Conservation (phyloP, 2,329 filamentous ascomycete species). For the Cladosporium halotolerans region DNA sequence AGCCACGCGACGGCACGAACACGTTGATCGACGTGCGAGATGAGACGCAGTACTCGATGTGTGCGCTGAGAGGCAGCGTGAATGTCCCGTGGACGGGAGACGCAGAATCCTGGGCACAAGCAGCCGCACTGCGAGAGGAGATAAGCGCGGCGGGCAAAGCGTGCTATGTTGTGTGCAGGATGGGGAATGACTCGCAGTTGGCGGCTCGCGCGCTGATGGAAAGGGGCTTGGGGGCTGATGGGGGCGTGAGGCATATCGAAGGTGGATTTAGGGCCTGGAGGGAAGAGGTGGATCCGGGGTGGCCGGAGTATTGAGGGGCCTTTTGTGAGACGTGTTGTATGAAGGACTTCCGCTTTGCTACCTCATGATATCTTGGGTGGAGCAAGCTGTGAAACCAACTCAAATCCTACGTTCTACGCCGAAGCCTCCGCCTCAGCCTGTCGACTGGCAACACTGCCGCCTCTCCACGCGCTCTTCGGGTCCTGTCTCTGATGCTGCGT, state of each 20-base stretch:
- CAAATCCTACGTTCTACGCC: slow-evolving; percentile 19
- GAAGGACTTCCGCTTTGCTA: neutral
- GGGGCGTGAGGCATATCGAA: slow-evolving; percentile 58
- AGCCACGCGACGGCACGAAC: slow-evolving; percentile 20
- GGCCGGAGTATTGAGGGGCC: slow-evolving; percentile 50
- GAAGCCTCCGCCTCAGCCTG: slow-evolving; percentile 48
- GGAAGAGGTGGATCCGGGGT: slow-evolving; percentile 54
- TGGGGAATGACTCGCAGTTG: slow-evolving; percentile 74
- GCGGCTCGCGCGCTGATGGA: slow-evolving; percentile 61
- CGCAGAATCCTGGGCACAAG: slow-evolving; percentile 23
- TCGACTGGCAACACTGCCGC: slow-evolving; percentile 51
- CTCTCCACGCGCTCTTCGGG: slow-evolving; percentile 53
- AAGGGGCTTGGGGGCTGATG: slow-evolving; percentile 49
- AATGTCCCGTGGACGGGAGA: slow-evolving; percentile 64
- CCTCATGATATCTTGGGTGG: neutral
- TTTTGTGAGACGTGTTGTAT: neutral
- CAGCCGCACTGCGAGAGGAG: neutral
- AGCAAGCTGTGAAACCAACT: neutral
- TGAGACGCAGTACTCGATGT: slow-evolving; percentile 76
- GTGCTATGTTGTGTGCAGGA: slow-evolving; percentile 58
- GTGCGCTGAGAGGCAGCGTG: slow-evolving; percentile 65
- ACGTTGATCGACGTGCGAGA: slow-evolving; percentile 78
- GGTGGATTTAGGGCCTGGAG: slow-evolving; percentile 72
- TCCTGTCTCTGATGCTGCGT: slow-evolving; percentile 44
- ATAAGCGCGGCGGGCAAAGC: slow-evolving; percentile 30